Evolutionary conservation across 352 stramenopile species (phyloP).

Genomic region (Globisporangium uncinulatum): DNA sequence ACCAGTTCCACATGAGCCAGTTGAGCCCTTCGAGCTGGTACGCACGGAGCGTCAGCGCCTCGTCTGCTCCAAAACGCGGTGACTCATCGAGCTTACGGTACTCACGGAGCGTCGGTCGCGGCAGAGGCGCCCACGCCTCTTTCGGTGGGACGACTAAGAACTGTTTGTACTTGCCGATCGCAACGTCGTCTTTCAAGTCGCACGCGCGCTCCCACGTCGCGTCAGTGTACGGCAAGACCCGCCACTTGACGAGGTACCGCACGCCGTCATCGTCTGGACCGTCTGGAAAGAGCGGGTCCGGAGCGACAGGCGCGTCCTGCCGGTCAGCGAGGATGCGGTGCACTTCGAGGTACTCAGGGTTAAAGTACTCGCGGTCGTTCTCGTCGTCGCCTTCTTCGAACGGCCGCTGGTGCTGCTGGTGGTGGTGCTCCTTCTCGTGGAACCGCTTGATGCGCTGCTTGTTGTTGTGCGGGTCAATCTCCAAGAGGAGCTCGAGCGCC

Average conservation of each 20-base stretch:
- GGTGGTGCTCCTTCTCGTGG: constrained; percentile 70
- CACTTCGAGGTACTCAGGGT: constrained; percentile 88
- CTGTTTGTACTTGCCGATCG: constrained; percentile 69
- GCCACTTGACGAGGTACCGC: constrained; percentile 87
- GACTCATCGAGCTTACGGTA: constrained; percentile 85
- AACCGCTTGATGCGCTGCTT: constrained; percentile 87
- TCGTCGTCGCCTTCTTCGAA: constrained; percentile 28
- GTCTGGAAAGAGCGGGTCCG: constrained; percentile 48
- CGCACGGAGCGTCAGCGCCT: constrained; percentile 62
- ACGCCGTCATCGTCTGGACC: constrained; percentile 80
- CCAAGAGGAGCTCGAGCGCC: constrained; percentile 60
- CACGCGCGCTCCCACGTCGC: constrained; percentile 85
- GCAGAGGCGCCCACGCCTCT: constrained; percentile 49
- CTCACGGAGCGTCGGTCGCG: constrained; percentile 68
- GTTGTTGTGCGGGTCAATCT: constrained; percentile 76
- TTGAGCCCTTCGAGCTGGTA: constrained; percentile 89
- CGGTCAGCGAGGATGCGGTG: constrained; percentile 81
- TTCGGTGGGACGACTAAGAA: constrained; percentile 51
- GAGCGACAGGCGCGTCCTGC: constrained; percentile 47
- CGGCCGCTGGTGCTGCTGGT: constrained; percentile 32
- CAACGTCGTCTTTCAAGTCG: constrained; percentile 81
- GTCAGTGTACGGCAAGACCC: constrained; percentile 79
- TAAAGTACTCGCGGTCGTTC: constrained; percentile 83
- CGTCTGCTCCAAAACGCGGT: constrained; percentile 64
- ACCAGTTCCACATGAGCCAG: constrained; percentile 89